Evolutionary conservation across 306 rosid genomes (phyloP), one percentile per base, ranked within the genome.

Genomic region (Vigna reflexopilosa): DNA sequence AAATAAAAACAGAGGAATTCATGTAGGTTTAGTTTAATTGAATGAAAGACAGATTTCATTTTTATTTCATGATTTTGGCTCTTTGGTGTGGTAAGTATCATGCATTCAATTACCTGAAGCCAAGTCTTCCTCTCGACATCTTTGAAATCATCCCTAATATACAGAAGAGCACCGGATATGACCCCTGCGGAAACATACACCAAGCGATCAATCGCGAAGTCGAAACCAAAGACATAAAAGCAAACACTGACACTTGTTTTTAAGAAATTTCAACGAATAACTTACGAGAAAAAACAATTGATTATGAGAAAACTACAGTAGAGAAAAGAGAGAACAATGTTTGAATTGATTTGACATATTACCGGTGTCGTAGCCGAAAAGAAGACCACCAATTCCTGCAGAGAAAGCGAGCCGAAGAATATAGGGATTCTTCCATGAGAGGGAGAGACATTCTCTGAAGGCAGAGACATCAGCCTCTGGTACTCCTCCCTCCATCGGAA

Each of bases 81-180:
- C 47, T 42, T 42, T 42, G 12, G 13, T 9, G 47, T 42, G 47
- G 9, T 42, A 42, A 42, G 47, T 2, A 9, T 42, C 8, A 42
- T 55, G 50, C 67, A 57, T 48, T 26, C 3, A 3, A 47, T 48
- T 50, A 89, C 93, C 91, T 86, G 90, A 9, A 90, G 84, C 82
- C 85, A 85, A 3, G 80, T 78, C 47, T 87, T 16, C 24, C 67
- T 51, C 19, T 82, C 87, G 1, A 90, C 90, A 14, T 51, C 80
- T 40, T 81, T 59, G 87, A 90, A 90, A 9, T 87, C 87, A 76
- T 90, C 90, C 40, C 90, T 86, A 40, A 90, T 90, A 59, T 87
- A 90, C 24, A 86, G 78, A 65, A 88, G 88, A 52, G 94, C 90
- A 17, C 94, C 94, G 10, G 91, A 88, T 72, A 86, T 86, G 7